Evolutionary conservation across 768 basidiomycete species (phyloP).

Genomic region (Coprinopsis sp.): DNA sequence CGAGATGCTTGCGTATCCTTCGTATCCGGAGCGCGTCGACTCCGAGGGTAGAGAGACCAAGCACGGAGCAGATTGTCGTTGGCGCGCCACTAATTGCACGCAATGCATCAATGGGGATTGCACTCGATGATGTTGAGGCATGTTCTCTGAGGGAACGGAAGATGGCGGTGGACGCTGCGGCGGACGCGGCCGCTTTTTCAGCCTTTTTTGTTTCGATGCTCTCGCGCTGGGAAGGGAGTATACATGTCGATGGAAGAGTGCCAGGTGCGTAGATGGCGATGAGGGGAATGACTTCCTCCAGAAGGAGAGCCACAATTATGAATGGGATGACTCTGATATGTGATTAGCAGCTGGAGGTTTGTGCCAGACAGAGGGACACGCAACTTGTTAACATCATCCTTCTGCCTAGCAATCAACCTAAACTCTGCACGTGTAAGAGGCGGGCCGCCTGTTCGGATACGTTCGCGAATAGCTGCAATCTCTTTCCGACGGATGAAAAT

Average conservation of each 20-base stretch:
- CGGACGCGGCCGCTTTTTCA: conserved; percentile 41
- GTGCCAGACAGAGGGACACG: conserved; percentile 13
- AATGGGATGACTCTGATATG: conserved; percentile 68
- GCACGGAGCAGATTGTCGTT: conserved; percentile 31
- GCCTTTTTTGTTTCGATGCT: conserved; percentile 55
- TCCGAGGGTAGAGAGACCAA: conserved; percentile 43
- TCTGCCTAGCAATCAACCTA: conserved; percentile 63
- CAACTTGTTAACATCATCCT: conserved; percentile 70
- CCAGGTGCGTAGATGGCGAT: conserved; percentile 82
- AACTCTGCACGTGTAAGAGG: conserved; percentile 64
- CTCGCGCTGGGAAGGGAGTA: conserved; percentile 72
- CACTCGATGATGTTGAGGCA: conserved; percentile 28
- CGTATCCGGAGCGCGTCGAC: conserved; percentile 37
- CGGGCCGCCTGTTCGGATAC: conserved; percentile 55
- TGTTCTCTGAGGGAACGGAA: conserved; percentile 32
- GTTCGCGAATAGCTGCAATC: conserved; percentile 47
- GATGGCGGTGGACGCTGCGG: conserved; percentile 30
- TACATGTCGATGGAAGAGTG: conserved; percentile 82
- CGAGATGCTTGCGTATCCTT: conserved; percentile 38
- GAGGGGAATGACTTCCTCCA: conserved; percentile 81
- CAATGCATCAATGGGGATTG: conserved; percentile 29
- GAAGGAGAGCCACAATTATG: conserved; percentile 61
- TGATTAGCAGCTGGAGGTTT: background rate
- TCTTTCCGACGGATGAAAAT: conserved; percentile 59
- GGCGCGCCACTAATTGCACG: conserved; percentile 24